Percentiles rank a stretch among this genome's conserved stretches.
Conservation (phyloP, 164 flowering plant genomes). For the Piper betle region DNA sequence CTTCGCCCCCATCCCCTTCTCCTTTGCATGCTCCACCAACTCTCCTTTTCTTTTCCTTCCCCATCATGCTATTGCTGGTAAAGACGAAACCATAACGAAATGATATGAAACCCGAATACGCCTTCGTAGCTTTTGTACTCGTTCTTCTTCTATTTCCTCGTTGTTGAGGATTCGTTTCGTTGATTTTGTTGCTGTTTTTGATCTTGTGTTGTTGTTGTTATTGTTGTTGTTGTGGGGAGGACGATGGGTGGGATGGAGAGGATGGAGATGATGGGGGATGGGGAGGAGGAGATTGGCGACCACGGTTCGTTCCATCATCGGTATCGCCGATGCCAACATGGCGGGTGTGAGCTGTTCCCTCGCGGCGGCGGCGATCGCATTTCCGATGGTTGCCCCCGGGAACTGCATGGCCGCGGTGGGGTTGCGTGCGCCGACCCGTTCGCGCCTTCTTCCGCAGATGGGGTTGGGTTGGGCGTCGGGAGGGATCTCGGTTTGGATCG, state of each 20-base stretch:
- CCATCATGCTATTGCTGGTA: no score
- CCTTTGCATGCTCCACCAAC: slow-evolving; percentile 29
- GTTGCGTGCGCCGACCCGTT: slow-evolving; percentile 16
- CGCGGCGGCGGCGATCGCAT: slow-evolving; percentile 1
- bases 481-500: slow-evolving; percentile 9
- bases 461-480: slow-evolving; percentile 10
- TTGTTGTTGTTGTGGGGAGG: no score
- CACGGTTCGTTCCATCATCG: slow-evolving; percentile 20
- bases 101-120: slow-evolving; percentile 12
- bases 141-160: neutral
- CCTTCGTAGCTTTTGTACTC: slow-evolving; percentile 1
- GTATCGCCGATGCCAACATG: neutral
- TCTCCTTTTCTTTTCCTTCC: neutral
- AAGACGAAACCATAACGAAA: slow-evolving; percentile 4
- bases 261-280: slow-evolving; percentile 18
- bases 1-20: slow-evolving; percentile 1
- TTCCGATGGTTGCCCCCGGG: slow-evolving; percentile 1
- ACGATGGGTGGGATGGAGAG: neutral
- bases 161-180: neutral
- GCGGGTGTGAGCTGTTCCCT: neutral
- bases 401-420: slow-evolving; percentile 9
- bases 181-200: neutral
- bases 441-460: neutral
- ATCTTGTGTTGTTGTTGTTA: neutral
- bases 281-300: slow-evolving; percentile 25